Percentiles rank a stretch among this genome's conserved stretches.
phyloP scores from a whole-genome alignment of 2,329 filamentous ascomycete species.

The Nigrospora osmanthi region DNA sequence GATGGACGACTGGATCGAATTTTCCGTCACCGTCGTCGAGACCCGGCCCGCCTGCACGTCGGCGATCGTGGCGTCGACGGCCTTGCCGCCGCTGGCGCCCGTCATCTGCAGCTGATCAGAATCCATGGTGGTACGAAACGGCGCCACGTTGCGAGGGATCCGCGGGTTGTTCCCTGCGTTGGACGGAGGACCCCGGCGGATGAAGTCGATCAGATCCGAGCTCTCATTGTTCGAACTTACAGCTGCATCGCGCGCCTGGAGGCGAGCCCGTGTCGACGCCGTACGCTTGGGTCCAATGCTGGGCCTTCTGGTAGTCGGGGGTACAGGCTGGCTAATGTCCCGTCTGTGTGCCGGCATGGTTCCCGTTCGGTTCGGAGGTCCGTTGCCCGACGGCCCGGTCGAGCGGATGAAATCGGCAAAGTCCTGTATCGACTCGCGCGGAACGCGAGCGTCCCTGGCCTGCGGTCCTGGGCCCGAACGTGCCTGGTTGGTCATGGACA shows the following conservation, averaged over 20 bases:
- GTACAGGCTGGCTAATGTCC: constrained; percentile 20
- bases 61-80: constrained; percentile 49
- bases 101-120: constrained; percentile 61
- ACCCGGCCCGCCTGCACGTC: constrained; percentile 48
- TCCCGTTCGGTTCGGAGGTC: constrained; percentile 9
- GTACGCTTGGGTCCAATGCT: constrained; percentile 30
- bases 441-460: constrained; percentile 67
- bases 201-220: constrained; percentile 90
- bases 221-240: constrained; percentile 58
- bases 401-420: constrained; percentile 87
- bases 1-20: constrained; percentile 55
- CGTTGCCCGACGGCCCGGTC: constrained; percentile 60
- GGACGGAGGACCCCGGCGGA: constrained; percentile 72
- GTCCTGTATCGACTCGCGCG: constrained; percentile 66
- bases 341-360: constrained; percentile 15
- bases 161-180: constrained; percentile 51
- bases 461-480: constrained; percentile 22
- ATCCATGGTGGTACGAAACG: constrained; percentile 79
- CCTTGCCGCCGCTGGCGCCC: constrained; percentile 43
- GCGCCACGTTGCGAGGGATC: constrained; percentile 75
- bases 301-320: constrained; percentile 20
- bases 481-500: constrained; percentile 21
- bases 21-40: constrained; percentile 49
- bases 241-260: constrained; percentile 65
- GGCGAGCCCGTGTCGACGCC: constrained; percentile 39